Percentiles rank a stretch among this genome's conserved stretches.
Evolutionary conservation across 176 grass and related monocot genomes (phyloP).

Genomic region (Ensete glaucum): DNA sequence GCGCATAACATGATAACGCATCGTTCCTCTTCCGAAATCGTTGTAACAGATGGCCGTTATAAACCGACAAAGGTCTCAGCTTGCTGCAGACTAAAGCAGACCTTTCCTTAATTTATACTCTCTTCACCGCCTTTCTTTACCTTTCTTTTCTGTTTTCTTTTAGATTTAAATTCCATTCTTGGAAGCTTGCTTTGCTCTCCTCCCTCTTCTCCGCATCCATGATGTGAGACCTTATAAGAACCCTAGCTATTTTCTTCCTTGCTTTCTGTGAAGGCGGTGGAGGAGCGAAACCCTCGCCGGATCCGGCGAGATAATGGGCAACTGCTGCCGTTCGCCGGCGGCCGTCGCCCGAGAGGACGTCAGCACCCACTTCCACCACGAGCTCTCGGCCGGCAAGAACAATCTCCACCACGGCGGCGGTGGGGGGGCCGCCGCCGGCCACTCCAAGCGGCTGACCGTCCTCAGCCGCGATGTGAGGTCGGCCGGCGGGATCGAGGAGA

Average conservation of each 20-base stretch:
- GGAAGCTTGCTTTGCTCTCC: background rate
- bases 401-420: conserved; percentile 23
- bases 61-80: conserved; percentile 46
- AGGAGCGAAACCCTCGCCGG: background rate
- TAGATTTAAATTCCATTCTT: conserved; percentile 21
- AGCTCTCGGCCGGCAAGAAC: conserved; percentile 47
- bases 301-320: conserved; percentile 43
- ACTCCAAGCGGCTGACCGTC: conserved; percentile 59
- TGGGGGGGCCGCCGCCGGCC: conserved; percentile 13
- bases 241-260: conserved; percentile 36
- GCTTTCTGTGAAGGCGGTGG: background rate
- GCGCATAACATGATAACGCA: no score
- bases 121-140: conserved; percentile 2
- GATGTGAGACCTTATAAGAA: conserved; percentile 37
- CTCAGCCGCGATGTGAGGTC: conserved; percentile 43
- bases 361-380: conserved; percentile 56
- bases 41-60: background rate
- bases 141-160: conserved; percentile 1
- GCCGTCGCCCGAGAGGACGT: conserved; percentile 88
- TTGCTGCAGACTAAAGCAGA: conserved; percentile 21
- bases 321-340: conserved; percentile 91
- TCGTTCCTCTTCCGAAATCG: no score
- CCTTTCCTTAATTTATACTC: conserved; percentile 17
- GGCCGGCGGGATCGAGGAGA: conserved; percentile 63
- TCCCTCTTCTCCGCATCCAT: conserved; percentile 7